Evolutionary conservation across 768 basidiomycete species (phyloP).

Genomic region (Lyophyllum atratum): DNA sequence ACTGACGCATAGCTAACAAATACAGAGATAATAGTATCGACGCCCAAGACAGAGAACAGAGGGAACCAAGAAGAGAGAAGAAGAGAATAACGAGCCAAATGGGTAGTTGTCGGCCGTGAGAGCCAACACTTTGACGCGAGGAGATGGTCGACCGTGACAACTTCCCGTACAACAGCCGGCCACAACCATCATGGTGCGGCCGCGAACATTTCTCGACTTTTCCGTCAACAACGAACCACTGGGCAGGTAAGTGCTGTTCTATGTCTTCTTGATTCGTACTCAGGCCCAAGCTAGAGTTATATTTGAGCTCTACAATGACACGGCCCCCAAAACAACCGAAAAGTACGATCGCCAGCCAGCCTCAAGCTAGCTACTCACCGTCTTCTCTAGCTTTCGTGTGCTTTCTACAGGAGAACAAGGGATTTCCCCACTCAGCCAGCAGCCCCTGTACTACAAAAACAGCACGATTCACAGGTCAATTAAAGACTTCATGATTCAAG

Average conservation of each 20-base stretch:
- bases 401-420: constrained; percentile 89
- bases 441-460: constrained; percentile 83
- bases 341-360: constrained; percentile 51
- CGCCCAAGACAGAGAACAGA: not conserved
- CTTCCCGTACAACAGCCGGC: constrained; percentile 5
- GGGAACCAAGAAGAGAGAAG: constrained; percentile 6
- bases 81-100: not conserved
- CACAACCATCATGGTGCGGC: constrained; percentile 43
- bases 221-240: constrained; percentile 46
- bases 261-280: not conserved
- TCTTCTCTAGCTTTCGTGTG: constrained; percentile 66
- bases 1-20: constrained; percentile 55
- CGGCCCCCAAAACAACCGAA: constrained; percentile 74
- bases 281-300: constrained; percentile 48
- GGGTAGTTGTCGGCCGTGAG: constrained; percentile 17
- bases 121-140: constrained; percentile 13
- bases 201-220: constrained; percentile 74
- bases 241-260: constrained; percentile 50
- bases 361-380: constrained; percentile 5
- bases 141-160: constrained; percentile 7
- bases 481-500: constrained; percentile 78
- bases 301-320: constrained; percentile 76
- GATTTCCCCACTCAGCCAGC: constrained; percentile 55
- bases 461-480: constrained; percentile 80
- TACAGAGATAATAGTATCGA: not conserved